Evolutionary conservation across 1,139 yeast genomes (phyloP).

Genomic region (Lizanozyma gosingica): DNA sequence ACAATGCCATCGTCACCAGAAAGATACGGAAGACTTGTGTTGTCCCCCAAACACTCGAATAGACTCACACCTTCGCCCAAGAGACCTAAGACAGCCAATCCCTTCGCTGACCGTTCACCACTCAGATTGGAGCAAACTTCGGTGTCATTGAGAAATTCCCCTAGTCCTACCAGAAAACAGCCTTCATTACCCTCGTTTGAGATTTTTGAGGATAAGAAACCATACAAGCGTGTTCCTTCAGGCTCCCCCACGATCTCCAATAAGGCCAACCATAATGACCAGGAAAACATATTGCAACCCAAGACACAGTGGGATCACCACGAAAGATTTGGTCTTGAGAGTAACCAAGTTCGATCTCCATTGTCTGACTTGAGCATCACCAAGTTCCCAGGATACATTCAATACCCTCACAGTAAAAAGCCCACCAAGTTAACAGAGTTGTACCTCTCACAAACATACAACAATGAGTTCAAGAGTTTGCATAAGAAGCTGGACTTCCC

Average conservation of each 20-base stretch:
- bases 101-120: background rate
- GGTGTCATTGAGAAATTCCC: conserved; percentile 5
- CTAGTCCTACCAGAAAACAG: conserved; percentile 3
- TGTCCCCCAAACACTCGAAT: conserved; percentile 25
- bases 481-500: conserved; percentile 28
- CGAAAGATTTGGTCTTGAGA: conserved; percentile 1
- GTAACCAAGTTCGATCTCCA: conserved; percentile 15
- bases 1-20: conserved; percentile 18
- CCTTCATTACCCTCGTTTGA: background rate
- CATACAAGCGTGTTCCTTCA: conserved; percentile 3
- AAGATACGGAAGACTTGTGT: conserved; percentile 16
- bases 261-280: conserved; percentile 26
- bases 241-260: conserved; percentile 10
- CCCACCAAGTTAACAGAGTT: conserved; percentile 18
- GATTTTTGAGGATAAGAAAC: conserved; percentile 24
- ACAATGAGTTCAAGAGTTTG: conserved; percentile 25
- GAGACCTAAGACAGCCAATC: conserved; percentile 2
- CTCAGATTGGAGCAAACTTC: conserved; percentile 3
- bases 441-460: conserved; percentile 16
- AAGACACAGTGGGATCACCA: conserved; percentile 13
- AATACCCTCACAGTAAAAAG: conserved; percentile 7
- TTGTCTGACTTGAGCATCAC: conserved; percentile 23
- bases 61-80: conserved; percentile 8
- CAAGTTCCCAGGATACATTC: conserved; percentile 27
- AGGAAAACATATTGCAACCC: conserved; percentile 40